Evolutionary conservation across 352 stramenopile species (phyloP), one percentile per base, ranked within the genome.

Genomic region (Pythium pyrilobum): DNA sequence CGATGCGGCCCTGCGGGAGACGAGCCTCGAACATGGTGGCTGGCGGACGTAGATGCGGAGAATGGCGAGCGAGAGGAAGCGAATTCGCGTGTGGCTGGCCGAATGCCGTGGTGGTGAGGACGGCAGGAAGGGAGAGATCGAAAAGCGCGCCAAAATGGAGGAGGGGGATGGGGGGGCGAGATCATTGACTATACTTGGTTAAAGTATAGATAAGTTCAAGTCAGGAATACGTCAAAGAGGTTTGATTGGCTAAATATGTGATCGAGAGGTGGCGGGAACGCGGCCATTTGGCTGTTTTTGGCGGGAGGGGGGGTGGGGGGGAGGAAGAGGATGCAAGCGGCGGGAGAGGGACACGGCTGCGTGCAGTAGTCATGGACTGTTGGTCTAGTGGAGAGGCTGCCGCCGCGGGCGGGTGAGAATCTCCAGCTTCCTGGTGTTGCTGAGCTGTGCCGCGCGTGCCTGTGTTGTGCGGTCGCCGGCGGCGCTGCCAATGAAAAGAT

Each of bases 11-110:
- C 77, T 99, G 79, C 49, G 85, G 87, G 29, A 99, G 76, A 68
- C 92, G 81, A 52, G 97, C 97, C 87, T 99, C 97, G 68, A 99
- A 99, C 97, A 99, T 99, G 59, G 51, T 97, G 56, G 11, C 21
- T 47, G 32, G 24, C 18, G 23, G 24, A 8, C 21, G 11, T 9
- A 24, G 21, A 41, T 49, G 16, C 4, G 31, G 18, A 25, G 2
- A 20, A 16, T 32, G 41, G 34, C 33, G 11, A 9, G 8, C 29
- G 50, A 43, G 39, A 25, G 18, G 41, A 25, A 44, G 44, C 37
- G 36, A 58, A 51, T 53, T 45, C 40, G 47, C 46, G 56, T 51
- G 47, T 63, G 56, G 46, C 11, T 48, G 6, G 15, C 13, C 13
- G 18, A 20, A 8, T 1, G 23, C 2, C 8, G 20, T 13, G 20